Evolutionary conservation across 768 basidiomycete species (phyloP).

Genomic region (Kwoniella heveanensis): DNA sequence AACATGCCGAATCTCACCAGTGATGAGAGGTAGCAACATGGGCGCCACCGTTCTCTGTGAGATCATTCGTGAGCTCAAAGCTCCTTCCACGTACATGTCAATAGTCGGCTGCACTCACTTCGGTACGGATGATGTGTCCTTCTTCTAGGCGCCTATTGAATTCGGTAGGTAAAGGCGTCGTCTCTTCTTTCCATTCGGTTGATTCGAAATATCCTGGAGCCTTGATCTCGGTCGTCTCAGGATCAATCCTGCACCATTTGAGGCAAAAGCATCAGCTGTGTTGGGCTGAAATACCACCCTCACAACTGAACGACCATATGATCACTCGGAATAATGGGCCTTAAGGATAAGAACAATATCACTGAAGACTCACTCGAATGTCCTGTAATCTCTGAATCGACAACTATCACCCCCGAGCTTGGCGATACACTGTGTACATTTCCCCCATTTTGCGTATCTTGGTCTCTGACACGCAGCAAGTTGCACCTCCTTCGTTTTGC

Average conservation of each 20-base stretch:
- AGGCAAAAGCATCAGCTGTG: too few relatives aligned
- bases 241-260: constrained; percentile 44
- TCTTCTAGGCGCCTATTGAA: constrained; percentile 38
- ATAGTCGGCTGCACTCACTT: constrained; percentile 32
- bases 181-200: constrained; percentile 30
- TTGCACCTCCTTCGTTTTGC: constrained; percentile 41
- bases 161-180: constrained; percentile 38
- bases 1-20: constrained; percentile 46
- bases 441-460: constrained; percentile 43
- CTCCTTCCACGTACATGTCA: not conserved
- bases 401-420: constrained; percentile 46
- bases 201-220: constrained; percentile 43
- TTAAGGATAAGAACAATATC: not conserved
- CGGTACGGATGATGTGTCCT: constrained; percentile 33
- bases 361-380: constrained; percentile 41
- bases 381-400: constrained; percentile 42
- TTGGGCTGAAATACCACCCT: too few relatives aligned
- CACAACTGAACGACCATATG: too few relatives aligned
- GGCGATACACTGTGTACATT: constrained; percentile 47
- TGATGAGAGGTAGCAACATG: constrained; percentile 46
- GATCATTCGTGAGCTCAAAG: not conserved
- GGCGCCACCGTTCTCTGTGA: constrained; percentile 45
- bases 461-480: constrained; percentile 33
- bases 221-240: constrained; percentile 37
- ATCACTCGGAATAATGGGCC: not conserved